A percentile compares a stretch with the other conserved stretches of the same genome.
These are phyloP conservation scores for Plasmodium inui DNA, from an alignment of 169 alveolate genomes.

Conservation along the genomic window DNA sequence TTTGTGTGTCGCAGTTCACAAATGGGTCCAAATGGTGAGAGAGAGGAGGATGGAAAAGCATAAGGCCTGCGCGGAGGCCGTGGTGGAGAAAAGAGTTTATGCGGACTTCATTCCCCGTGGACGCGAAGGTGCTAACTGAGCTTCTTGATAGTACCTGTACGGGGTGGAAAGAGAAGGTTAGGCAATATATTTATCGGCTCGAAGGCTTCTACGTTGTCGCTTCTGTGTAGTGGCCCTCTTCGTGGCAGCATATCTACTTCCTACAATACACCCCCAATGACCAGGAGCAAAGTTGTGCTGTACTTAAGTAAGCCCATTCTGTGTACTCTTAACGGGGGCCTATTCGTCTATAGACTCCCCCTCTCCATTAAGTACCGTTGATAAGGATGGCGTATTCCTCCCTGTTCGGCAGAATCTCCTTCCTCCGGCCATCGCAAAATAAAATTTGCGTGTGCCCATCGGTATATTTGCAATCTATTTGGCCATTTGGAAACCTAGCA, in stretches of 20 bases:
- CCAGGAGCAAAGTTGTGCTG: neutral
- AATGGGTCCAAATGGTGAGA: neutral
- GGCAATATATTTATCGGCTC: neutral
- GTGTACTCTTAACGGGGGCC: neutral
- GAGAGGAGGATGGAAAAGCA: neutral
- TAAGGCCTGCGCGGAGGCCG: neutral
- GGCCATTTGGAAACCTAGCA: slow-evolving; percentile 73
- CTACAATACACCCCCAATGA: neutral
- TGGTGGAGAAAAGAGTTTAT: neutral
- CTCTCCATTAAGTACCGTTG: slow-evolving; percentile 18
- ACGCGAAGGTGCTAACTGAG: slow-evolving; percentile 10
- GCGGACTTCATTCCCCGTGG: neutral
- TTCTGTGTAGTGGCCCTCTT: neutral
- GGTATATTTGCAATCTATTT: slow-evolving; percentile 70
- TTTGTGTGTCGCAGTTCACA: neutral
- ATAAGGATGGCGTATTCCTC: slow-evolving; percentile 68
- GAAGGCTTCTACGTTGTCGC: neutral
- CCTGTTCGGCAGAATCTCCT: slow-evolving; percentile 69
- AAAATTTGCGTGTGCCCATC: slow-evolving; percentile 74
- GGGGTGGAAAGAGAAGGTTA: neutral
- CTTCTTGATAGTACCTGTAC: slow-evolving; percentile 41
- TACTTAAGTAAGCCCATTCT: neutral
- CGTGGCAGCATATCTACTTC: neutral
- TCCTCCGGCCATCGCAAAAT: slow-evolving; percentile 67
- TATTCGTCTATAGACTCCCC: neutral